phyloP scores from a whole-genome alignment of 164 flowering plant species.

The Sedum album region DNA sequence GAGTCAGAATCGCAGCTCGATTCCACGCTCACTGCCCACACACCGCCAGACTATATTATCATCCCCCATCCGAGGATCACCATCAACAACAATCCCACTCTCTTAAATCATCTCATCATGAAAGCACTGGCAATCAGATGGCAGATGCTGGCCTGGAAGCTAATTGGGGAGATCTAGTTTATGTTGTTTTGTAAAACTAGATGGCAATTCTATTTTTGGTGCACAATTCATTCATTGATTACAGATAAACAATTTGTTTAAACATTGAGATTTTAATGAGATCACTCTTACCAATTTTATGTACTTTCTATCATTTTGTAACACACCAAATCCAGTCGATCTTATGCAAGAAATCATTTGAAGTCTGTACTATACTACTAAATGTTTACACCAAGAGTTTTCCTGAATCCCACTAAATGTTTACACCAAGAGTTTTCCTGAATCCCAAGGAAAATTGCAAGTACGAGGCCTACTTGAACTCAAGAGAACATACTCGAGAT shows the following conservation, averaged over 20 bases:
- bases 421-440: too few relatives aligned
- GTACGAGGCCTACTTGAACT: not conserved
- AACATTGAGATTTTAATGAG: too few relatives aligned
- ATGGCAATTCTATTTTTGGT: not conserved
- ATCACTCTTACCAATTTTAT: too few relatives aligned
- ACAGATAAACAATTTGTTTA: too few relatives aligned
- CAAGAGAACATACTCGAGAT: too few relatives aligned
- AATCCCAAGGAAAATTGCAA: not conserved
- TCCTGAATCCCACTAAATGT: too few relatives aligned
- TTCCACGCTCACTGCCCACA: slow-evolving; percentile 6
- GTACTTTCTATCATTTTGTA: too few relatives aligned
- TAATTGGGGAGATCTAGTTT: not conserved
- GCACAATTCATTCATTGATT: not conserved
- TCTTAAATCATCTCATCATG: not conserved
- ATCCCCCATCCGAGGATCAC: slow-evolving; percentile 6
- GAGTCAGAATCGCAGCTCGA: slow-evolving; percentile 6
- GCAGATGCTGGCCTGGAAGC: too few relatives aligned
- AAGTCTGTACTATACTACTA: not conserved
- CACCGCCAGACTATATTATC: slow-evolving; percentile 3
- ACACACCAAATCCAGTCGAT: not conserved
- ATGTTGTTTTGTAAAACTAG: not conserved
- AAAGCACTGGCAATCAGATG: not conserved
- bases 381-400: not conserved
- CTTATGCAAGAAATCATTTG: not conserved
- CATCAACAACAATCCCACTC: slow-evolving; percentile 1